Evolutionary conservation across 1,284 basidiomycete species (phyloP).

Genomic region (Earliella scabrosa): DNA sequence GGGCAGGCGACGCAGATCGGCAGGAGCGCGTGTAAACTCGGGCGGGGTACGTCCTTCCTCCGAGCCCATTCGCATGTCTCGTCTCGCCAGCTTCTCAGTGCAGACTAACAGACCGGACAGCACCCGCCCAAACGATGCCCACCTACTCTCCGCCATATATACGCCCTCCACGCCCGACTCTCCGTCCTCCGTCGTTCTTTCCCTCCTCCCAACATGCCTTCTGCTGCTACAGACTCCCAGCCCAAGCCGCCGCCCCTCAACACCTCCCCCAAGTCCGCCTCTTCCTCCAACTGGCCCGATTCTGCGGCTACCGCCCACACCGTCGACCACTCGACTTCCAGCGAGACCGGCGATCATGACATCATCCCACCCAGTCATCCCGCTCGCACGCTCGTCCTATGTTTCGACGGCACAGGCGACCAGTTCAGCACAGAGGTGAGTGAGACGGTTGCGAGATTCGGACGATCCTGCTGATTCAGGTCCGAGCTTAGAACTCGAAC

Average conservation of each 20-base stretch:
- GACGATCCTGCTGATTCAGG: not conserved
- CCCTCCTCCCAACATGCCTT: not conserved
- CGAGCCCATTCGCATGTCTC: no score
- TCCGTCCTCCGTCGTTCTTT: not conserved
- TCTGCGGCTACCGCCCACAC: not conserved
- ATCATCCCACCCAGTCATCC: conserved; percentile 37
- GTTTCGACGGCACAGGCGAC: conserved; percentile 64
- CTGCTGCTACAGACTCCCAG: not conserved
- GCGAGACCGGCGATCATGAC: conserved; percentile 20
- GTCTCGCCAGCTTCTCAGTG: no score
- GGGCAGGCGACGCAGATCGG: not conserved
- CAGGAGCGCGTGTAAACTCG: no score
- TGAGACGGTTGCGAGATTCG: not conserved
- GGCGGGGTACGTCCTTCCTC: no score
- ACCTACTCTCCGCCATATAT: no score
- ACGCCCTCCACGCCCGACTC: not conserved
- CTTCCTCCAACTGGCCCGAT: not conserved
- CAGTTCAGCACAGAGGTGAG: conserved; percentile 57
- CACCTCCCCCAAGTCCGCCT: not conserved
- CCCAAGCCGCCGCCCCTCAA: not conserved
- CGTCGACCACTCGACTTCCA: conserved; percentile 11
- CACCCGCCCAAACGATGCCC: not conserved
- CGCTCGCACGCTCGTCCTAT: conserved; percentile 50
- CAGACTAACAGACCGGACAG: not conserved
- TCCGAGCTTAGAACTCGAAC: conserved; percentile 54